Conservation (phyloP, 331 rosid genomes). For the Malus hybrid region DNA sequence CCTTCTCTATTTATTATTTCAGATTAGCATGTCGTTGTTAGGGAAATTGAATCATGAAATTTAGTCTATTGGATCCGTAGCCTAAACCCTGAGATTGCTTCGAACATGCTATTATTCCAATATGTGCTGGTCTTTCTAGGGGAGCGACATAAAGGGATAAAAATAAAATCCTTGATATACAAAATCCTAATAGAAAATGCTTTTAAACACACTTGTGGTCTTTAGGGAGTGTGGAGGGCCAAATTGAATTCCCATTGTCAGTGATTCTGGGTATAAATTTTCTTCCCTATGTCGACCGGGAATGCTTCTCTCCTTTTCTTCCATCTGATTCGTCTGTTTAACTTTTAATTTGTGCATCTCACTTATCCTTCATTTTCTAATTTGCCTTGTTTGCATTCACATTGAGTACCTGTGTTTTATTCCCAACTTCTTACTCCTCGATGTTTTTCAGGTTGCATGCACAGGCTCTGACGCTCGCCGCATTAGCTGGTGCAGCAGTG, state of each 20-base stretch:
- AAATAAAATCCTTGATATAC: neutral
- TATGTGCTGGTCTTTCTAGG: neutral
- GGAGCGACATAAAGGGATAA: neutral
- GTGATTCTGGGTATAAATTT: neutral
- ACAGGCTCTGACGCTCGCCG: slow-evolving; percentile 89
- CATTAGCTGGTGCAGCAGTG: slow-evolving; percentile 78
- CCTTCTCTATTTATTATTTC: neutral
- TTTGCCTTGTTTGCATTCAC: neutral
- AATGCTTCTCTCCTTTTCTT: neutral
- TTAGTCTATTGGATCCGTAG: neutral
- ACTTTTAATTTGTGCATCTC: neutral
- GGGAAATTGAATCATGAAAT: neutral
- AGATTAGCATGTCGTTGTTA: neutral
- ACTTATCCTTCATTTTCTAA: neutral
- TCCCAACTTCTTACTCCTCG: neutral
- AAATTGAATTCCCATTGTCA: neutral
- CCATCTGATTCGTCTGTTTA: neutral
- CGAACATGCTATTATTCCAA: neutral
- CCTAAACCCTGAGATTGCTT: neutral
- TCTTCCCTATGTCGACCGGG: neutral
- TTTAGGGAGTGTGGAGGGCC: neutral
- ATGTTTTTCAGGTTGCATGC: slow-evolving; percentile 73
- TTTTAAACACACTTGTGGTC: neutral
- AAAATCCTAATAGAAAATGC: neutral
- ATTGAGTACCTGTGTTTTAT: neutral